Base-by-base conservation (phyloP, 2,329 filamentous ascomycete genomes). In the Fusarium transvaalense region DNA sequence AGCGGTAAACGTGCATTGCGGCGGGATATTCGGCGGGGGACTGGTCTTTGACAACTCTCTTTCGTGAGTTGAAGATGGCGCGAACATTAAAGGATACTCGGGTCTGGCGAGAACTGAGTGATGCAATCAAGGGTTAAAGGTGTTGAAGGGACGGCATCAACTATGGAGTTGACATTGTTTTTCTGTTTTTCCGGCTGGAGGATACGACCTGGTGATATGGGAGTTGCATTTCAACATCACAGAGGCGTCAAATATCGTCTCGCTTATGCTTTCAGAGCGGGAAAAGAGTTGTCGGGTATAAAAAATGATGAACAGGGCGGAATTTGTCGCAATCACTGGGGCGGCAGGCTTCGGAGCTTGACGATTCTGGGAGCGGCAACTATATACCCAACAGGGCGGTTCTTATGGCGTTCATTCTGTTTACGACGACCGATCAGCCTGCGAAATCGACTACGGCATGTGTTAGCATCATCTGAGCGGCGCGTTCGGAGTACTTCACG, bases 141-240 rank as follows among this genome's bases (percentile, higher is more conserved):
- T 66, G 64, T 66, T 66, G 68, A 63, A 62, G 60, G 66, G 53
- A 67, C 43, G 64, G 72, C 72, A 75, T 75, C 61, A 61, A 66
- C 65, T 55, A 65, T 62, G 74, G 71, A 76, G 74, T 75, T 72
- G 67, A 69, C 41, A 64, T 69, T 61, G 64, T 63, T 66, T 64
- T 60, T 72, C 43, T 66, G 32, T 50, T 70, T 69, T 67, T 73
- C 10, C 48, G 69, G 56, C 38, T 62, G 71, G 56, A 64, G 68
- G 71, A 57, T 59, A 61, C 47, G 67, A 55, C 64, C 37, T 60
- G 69, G 65, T 66, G 69, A 66, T 61, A 66, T 53, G 54, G 71
- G 71, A 73, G 67, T 72, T 74, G 63, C 67, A 74, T 74, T 74
- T 66, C 48, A 69, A 68, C 66, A 71, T 74, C 63, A 72, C 62